phyloP scores from a whole-genome alignment of 352 stramenopile species.

The Pythium phragmitis region DNA sequence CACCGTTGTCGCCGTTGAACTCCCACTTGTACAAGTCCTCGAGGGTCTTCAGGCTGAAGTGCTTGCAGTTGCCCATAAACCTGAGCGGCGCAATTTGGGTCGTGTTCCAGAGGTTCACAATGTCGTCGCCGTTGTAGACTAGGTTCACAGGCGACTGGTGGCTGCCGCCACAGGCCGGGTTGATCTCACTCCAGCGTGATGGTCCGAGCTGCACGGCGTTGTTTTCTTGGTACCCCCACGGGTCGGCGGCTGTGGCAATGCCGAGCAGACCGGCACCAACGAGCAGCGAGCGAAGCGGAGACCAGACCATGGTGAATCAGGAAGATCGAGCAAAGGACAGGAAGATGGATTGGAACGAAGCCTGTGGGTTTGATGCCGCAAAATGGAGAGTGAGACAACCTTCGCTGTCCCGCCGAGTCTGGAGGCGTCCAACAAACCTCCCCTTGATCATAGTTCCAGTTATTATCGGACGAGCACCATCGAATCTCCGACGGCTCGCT shows the following conservation, averaged over 20 bases:
- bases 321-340: not conserved
- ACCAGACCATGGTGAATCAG: constrained; percentile 28
- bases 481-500: too few species aligned
- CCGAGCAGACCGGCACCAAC: constrained; percentile 25
- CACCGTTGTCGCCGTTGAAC: constrained; percentile 39
- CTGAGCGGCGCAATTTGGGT: constrained; percentile 42
- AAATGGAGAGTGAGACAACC: not conserved
- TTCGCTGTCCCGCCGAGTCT: not conserved
- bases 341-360: not conserved
- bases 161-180: constrained; percentile 33
- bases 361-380: not conserved
- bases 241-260: constrained; percentile 21
- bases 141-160: constrained; percentile 65
- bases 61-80: constrained; percentile 45
- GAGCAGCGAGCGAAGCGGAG: constrained; percentile 26
- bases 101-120: constrained; percentile 48
- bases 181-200: constrained; percentile 42
- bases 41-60: constrained; percentile 58
- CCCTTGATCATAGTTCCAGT: not conserved
- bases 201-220: constrained; percentile 34
- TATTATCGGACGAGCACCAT: too few species aligned
- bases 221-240: constrained; percentile 56
- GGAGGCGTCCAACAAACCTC: too few species aligned
- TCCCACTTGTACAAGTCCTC: constrained; percentile 69
- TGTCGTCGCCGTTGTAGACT: constrained; percentile 32